These are phyloP conservation scores for Aspergillus asperescens DNA, from an alignment of 495 filamentous ascomycete genomes.

Conservation along the genomic window DNA sequence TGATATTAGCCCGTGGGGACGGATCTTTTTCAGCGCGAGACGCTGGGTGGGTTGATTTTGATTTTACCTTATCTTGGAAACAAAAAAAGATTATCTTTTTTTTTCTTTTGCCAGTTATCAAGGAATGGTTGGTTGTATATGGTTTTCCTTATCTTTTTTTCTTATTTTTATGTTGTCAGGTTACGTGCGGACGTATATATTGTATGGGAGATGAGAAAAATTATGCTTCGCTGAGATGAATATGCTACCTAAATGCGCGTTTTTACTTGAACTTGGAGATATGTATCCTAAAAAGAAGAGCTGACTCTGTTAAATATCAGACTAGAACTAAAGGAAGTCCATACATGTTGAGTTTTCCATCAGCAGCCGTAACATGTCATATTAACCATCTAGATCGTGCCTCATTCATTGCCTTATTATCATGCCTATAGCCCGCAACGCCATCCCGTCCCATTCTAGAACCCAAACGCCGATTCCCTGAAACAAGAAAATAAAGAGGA, in stretches of 20 bases:
- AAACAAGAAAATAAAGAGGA: background rate
- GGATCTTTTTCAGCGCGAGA: constrained; percentile 73
- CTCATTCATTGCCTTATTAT: no score
- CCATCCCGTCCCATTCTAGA: background rate
- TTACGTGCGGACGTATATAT: background rate
- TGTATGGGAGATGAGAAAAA: constrained; percentile 1
- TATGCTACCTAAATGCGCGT: background rate
- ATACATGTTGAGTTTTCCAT: no score
- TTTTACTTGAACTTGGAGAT: no score
- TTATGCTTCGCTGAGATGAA: background rate
- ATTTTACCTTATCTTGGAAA: no score
- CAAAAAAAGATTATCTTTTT: background rate
- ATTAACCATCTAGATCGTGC: no score
- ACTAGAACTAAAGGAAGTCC: no score
- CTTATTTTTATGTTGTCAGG: background rate
- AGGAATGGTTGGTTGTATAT: no score
- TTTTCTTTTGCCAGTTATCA: no score
- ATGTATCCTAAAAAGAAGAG: background rate
- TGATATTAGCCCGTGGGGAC: constrained; percentile 82
- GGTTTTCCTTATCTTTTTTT: background rate
- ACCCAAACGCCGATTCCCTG: background rate
- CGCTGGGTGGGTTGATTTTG: constrained; percentile 68
- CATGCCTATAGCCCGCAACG: no score
- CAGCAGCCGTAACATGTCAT: no score
- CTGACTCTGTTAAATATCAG: background rate